Conservation (phyloP, 2,329 filamentous ascomycete genomes). For the Clonostachys rosea region DNA sequence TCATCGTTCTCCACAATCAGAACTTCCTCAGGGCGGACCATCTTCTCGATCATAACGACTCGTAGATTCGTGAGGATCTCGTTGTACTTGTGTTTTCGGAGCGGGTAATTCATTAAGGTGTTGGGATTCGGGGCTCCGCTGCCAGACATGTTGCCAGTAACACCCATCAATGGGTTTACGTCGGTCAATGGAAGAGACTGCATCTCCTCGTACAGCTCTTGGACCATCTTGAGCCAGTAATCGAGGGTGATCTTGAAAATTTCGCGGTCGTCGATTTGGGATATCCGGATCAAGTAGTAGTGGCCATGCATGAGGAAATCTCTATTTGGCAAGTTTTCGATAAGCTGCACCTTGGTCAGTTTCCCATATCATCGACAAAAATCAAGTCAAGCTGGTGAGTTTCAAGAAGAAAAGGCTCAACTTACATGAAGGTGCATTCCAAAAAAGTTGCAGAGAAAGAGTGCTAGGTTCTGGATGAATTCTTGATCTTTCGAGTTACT, state of each 20-base stretch:
- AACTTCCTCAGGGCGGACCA: constrained; percentile 97
- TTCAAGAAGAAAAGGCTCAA: constrained; percentile 5
- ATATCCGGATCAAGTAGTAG: constrained; percentile 97
- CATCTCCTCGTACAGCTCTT: constrained; percentile 98
- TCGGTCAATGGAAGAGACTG: constrained; percentile 92
- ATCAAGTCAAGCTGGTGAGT: constrained; percentile 7
- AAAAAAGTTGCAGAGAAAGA: constrained; percentile 97
- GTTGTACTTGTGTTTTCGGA: constrained; percentile 97
- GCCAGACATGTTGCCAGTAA: constrained; percentile 67
- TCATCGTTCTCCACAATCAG: constrained; percentile 99
- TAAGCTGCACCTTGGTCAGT: constrained; percentile 50
- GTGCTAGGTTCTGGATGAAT: constrained; percentile 92
- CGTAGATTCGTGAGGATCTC: constrained; percentile 91
- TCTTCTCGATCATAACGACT: constrained; percentile 99
- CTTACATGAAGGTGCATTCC: constrained; percentile 80
- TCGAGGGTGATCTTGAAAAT: constrained; percentile 99
- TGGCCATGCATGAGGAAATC: constrained; percentile 95
- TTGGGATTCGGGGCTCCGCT: constrained; percentile 81
- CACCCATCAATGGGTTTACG: constrained; percentile 80
- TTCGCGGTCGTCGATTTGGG: constrained; percentile 96
- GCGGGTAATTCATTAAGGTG: constrained; percentile 82
- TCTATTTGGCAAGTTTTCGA: constrained; percentile 91
- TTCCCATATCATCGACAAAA: neutral
- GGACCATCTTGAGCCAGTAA: constrained; percentile 98
- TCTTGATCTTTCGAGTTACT: constrained; percentile 95